Conservation (phyloP, 345 rosid species). For the Litchi chinensis region DNA sequence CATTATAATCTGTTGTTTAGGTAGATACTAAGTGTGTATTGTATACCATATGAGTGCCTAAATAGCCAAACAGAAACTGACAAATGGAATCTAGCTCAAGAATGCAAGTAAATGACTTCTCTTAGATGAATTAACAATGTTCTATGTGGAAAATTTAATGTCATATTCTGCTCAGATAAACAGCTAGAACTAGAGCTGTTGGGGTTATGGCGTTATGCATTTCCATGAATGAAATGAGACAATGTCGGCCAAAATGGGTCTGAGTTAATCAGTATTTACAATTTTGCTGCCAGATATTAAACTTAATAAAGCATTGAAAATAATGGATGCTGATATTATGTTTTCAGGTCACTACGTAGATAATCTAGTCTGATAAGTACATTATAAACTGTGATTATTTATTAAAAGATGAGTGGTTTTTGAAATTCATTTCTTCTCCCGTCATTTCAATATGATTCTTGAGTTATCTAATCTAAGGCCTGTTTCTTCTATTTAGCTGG, state of each 20-base stretch:
- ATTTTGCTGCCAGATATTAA: background rate
- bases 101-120: background rate
- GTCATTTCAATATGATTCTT: background rate
- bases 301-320: background rate
- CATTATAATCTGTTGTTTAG: background rate
- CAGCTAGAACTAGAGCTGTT: background rate
- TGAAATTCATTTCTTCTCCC: background rate
- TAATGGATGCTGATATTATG: background rate
- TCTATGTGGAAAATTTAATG: too few relatives aligned
- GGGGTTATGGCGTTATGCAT: background rate
- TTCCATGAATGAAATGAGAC: background rate
- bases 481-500: constrained; percentile 42
- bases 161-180: background rate
- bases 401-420: background rate
- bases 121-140: background rate
- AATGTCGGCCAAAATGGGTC: background rate
- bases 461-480: constrained; percentile 13
- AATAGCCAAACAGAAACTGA: background rate
- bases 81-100: background rate
- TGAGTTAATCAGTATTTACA: background rate
- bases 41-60: background rate
- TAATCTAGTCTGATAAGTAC: background rate
- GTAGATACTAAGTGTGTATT: background rate
- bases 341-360: background rate
- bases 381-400: background rate